Percentiles rank a stretch among this genome's conserved stretches.
Conservation (phyloP, 2,329 filamentous ascomycete genomes). For the Sporothrix brasiliensis region DNA sequence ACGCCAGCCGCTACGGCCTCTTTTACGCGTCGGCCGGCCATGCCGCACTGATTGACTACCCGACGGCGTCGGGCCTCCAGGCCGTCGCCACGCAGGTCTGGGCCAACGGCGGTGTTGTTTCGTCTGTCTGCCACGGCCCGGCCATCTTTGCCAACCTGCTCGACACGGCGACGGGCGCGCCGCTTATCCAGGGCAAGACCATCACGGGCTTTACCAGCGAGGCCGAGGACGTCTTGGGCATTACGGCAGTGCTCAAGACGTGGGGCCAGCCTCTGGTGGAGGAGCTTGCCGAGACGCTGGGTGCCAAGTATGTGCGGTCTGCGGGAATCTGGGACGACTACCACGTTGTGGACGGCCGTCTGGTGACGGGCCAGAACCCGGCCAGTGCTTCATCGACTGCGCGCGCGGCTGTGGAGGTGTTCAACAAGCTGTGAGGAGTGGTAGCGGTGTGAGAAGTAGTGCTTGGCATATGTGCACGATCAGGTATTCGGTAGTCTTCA, state of each 20-base stretch:
- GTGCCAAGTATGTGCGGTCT: conserved; percentile 30
- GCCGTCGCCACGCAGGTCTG: conserved; percentile 48
- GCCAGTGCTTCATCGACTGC: conserved; percentile 47
- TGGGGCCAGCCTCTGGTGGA: conserved; percentile 45
- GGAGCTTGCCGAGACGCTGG: conserved; percentile 39
- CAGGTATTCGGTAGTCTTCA: not conserved
- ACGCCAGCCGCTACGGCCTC: conserved; percentile 44
- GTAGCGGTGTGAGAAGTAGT: no score
- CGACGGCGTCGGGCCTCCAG: conserved; percentile 47
- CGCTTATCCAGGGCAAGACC: conserved; percentile 45
- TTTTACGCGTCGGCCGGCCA: conserved; percentile 51
- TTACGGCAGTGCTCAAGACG: conserved; percentile 41
- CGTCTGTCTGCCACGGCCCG: conserved; percentile 48
- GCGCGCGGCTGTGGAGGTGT: conserved; percentile 45
- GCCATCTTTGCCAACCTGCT: conserved; percentile 46
- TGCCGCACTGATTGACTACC: conserved; percentile 52
- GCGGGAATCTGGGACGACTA: conserved; percentile 41
- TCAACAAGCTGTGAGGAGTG: conserved; percentile 42
- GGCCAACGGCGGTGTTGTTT: conserved; percentile 47
- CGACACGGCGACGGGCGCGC: conserved; percentile 42
- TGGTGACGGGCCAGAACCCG: conserved; percentile 50
- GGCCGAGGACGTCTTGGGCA: conserved; percentile 44
- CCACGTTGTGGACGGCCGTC: conserved; percentile 43
- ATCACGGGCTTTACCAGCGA: conserved; percentile 49
- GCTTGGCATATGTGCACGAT: not conserved